Percentiles rank a stretch among this genome's conserved stretches.
Evolutionary conservation across 169 alveolate genomes (phyloP).

Genomic region (Theileria annulata): DNA sequence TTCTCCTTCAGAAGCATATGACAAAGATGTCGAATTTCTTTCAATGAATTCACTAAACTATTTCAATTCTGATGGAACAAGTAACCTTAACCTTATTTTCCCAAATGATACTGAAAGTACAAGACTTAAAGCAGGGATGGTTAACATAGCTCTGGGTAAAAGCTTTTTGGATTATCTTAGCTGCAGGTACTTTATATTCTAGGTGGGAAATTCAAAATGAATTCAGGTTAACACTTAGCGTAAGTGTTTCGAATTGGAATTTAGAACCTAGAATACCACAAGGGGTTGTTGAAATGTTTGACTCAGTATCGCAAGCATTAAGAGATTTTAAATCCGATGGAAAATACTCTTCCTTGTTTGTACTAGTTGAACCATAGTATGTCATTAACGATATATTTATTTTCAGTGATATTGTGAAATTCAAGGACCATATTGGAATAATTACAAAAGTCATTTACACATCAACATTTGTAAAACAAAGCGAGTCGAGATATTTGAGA

Average conservation of each 20-base stretch:
- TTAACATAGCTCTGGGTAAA: slow-evolving; percentile 63
- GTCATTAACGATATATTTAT: background rate
- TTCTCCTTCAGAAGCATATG: background rate
- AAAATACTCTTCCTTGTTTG: slow-evolving; percentile 21
- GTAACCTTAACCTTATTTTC: slow-evolving; percentile 25
- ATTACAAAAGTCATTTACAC: slow-evolving; percentile 72
- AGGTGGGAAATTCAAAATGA: background rate
- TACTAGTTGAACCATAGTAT: slow-evolving; percentile 60
- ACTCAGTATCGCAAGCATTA: slow-evolving; percentile 67
- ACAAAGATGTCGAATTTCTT: slow-evolving; percentile 53
- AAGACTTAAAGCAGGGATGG: slow-evolving; percentile 16
- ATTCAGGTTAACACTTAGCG: slow-evolving; percentile 55
- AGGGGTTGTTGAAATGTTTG: slow-evolving; percentile 74
- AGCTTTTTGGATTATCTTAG: slow-evolving; percentile 75
- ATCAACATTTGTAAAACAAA: slow-evolving; percentile 67
- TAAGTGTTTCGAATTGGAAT: slow-evolving; percentile 68
- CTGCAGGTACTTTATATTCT: slow-evolving; percentile 62
- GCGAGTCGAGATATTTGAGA: slow-evolving; percentile 66
- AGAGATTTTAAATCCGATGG: slow-evolving; percentile 30
- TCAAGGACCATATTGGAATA: slow-evolving; percentile 76
- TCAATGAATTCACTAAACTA: slow-evolving; percentile 39
- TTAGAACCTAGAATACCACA: slow-evolving; percentile 73
- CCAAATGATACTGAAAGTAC: slow-evolving; percentile 9
- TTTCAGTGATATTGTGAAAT: slow-evolving; percentile 69
- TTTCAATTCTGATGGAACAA: slow-evolving; percentile 51